A percentile compares a stretch with the other conserved stretches of the same genome.
Conservation (phyloP, 1,139 yeast genomes). For the Pneumocystis jirovecii region DNA sequence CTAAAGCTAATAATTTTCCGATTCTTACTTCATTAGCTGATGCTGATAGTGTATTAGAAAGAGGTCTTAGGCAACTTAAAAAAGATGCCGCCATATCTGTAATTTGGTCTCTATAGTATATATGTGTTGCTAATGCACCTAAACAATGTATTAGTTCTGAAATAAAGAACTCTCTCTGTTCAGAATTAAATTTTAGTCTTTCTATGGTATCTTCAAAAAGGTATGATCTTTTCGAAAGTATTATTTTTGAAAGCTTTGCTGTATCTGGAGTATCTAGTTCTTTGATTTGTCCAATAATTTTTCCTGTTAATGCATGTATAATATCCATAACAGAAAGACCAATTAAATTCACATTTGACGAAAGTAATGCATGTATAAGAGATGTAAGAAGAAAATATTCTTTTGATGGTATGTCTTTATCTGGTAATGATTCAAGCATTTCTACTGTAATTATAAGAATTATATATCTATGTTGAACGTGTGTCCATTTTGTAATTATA, state of each 20-base stretch:
- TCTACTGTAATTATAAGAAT: slow-evolving; percentile 36
- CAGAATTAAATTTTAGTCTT: neutral
- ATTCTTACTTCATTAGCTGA: neutral
- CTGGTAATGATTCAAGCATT: slow-evolving; percentile 19
- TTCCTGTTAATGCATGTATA: slow-evolving; percentile 44
- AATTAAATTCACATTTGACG: slow-evolving; percentile 67
- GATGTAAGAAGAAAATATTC: slow-evolving; percentile 38
- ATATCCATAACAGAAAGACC: slow-evolving; percentile 83
- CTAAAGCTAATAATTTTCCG: neutral
- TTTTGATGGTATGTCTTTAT: slow-evolving; percentile 19
- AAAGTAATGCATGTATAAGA: slow-evolving; percentile 51
- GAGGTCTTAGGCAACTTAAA: slow-evolving; percentile 14
- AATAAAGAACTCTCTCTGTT: slow-evolving; percentile 14
- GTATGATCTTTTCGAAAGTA: slow-evolving; percentile 1
- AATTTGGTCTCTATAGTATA: slow-evolving; percentile 64
- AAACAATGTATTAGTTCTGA: slow-evolving; percentile 29
- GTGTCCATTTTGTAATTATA: slow-evolving; percentile 62
- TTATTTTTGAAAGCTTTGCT: neutral
- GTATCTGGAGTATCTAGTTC: neutral
- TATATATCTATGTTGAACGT: slow-evolving; percentile 72
- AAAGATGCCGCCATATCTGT: slow-evolving; percentile 55
- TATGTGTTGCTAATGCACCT: slow-evolving; percentile 51
- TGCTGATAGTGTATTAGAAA: neutral
- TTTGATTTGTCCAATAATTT: slow-evolving; percentile 38
- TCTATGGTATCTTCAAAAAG: neutral